Evolutionary conservation across 371 early-diverging fungal genomes (phyloP).

Genomic region (Mortierella sp.): DNA sequence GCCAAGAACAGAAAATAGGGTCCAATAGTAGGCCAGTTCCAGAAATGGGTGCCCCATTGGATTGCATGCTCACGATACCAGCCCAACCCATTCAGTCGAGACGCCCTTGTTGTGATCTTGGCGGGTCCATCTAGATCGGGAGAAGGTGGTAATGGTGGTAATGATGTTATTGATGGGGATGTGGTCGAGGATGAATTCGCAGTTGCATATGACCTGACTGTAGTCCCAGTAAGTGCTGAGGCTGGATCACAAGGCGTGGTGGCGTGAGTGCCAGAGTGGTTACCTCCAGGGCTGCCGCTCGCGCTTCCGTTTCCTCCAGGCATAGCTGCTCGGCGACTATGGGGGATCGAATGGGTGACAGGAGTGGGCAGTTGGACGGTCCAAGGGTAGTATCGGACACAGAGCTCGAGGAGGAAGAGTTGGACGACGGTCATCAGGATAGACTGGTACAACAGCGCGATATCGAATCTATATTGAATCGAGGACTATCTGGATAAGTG

Average conservation of each 20-base stretch:
- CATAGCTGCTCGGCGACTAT: constrained; percentile 2
- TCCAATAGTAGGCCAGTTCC: constrained; percentile 49
- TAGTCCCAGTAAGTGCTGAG: neutral
- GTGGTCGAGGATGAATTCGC: no score
- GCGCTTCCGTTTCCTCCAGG: constrained; percentile 10
- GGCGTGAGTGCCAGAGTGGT: constrained; percentile 23
- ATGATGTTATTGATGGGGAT: no score
- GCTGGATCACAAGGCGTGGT: neutral
- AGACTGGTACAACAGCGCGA: constrained; percentile 66
- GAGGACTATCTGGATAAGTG: neutral
- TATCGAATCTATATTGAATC: constrained; percentile 60
- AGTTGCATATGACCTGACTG: no score
- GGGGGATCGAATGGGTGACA: constrained; percentile 32
- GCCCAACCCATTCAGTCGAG: constrained; percentile 28
- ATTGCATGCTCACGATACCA: constrained; percentile 41
- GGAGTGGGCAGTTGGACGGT: constrained; percentile 44
- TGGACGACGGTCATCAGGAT: constrained; percentile 69
- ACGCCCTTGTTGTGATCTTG: constrained; percentile 26
- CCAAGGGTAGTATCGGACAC: constrained; percentile 54
- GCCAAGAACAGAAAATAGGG: constrained; percentile 43
- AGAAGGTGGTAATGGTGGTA: neutral
- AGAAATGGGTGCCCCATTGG: constrained; percentile 32
- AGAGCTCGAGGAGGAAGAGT: constrained; percentile 62
- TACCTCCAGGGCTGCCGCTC: neutral
- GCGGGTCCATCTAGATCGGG: neutral